A percentile compares a stretch with the other conserved stretches of the same genome.
These are phyloP conservation scores for Furcasterigmium sp. DNA, from an alignment of 2,329 filamentous ascomycete genomes.

Conservation along the genomic window DNA sequence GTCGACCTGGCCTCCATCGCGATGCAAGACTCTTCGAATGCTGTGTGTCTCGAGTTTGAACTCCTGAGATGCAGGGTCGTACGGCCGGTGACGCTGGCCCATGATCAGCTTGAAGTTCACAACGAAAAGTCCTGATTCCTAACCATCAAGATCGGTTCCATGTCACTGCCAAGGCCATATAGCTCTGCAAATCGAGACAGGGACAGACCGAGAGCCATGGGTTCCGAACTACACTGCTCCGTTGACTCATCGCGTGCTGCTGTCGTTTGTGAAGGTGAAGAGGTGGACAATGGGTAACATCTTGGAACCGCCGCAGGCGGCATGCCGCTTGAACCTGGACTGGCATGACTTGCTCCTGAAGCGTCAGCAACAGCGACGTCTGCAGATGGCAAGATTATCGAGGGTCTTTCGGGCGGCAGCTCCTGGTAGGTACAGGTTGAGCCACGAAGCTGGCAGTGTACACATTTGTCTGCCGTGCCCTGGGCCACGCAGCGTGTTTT, in stretches of 20 bases:
- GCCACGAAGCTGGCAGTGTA: conserved; percentile 11
- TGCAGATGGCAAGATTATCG: conserved; percentile 1
- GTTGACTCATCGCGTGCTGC: no score
- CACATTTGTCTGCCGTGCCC: conserved; percentile 6
- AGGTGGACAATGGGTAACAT: no score
- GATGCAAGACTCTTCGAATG: not conserved
- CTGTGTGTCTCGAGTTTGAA: no score
- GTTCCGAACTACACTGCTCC: conserved; percentile 12
- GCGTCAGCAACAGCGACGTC: not conserved
- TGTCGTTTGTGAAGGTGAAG: no score
- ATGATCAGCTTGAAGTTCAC: no score
- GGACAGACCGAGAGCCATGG: conserved; percentile 17
- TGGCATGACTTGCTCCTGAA: no score
- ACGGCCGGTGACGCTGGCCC: no score
- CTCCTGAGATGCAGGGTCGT: no score
- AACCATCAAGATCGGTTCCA: conserved; percentile 25
- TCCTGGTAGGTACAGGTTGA: conserved; percentile 9
- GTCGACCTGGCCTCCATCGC: conserved; percentile 21
- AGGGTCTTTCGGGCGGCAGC: conserved; percentile 1
- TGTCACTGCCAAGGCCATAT: conserved; percentile 25
- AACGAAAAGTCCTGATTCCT: no score
- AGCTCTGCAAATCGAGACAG: conserved; percentile 22
- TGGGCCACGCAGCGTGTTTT: conserved; percentile 23
- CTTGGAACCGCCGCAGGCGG: no score
- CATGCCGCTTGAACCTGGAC: no score